Percentiles rank a stretch among this genome's conserved stretches.
Evolutionary conservation across 1,139 yeast species (phyloP).

Genomic region (Zygosaccharomyces pseudobailii): DNA sequence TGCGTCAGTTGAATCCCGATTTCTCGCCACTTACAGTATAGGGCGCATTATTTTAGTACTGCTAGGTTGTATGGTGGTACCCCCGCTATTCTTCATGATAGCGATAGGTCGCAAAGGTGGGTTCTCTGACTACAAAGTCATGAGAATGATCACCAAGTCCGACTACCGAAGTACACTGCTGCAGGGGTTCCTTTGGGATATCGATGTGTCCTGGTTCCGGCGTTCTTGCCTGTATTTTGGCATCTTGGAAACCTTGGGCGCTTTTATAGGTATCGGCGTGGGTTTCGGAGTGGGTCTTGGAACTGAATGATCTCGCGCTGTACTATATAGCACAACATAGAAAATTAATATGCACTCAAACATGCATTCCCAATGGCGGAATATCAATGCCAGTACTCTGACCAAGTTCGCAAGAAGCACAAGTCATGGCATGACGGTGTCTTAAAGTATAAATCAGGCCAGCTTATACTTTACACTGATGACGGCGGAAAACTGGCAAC

Average conservation of each 20-base stretch:
- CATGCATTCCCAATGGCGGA: constrained; percentile 15
- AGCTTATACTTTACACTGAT: constrained; percentile 25
- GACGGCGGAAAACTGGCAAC: constrained; percentile 24
- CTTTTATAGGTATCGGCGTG: constrained; percentile 32
- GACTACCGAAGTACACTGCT: constrained; percentile 19
- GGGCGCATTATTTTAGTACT: constrained; percentile 17
- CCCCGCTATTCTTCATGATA: constrained; percentile 29
- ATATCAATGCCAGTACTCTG: constrained; percentile 32
- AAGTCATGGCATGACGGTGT: constrained; percentile 35
- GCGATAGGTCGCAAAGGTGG: constrained; percentile 20
- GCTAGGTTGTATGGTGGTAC: constrained; percentile 20
- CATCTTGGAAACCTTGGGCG: constrained; percentile 17
- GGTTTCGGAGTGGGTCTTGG: constrained; percentile 36
- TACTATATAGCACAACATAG: not conserved
- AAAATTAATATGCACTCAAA: not conserved
- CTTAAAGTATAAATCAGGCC: constrained; percentile 23
- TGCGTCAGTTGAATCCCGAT: constrained; percentile 7
- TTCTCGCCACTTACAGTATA: constrained; percentile 21
- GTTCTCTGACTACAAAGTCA: constrained; percentile 19
- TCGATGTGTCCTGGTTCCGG: constrained; percentile 27
- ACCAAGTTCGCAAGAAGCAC: constrained; percentile 31
- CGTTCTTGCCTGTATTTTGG: constrained; percentile 24
- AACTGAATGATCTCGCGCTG: constrained; percentile 2
- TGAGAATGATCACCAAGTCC: constrained; percentile 21
- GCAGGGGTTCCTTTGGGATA: constrained; percentile 28